Evolutionary conservation across 805 yeast species (phyloP), one percentile per base, ranked within the genome.

Genomic region (Yarrowia osloensis): DNA sequence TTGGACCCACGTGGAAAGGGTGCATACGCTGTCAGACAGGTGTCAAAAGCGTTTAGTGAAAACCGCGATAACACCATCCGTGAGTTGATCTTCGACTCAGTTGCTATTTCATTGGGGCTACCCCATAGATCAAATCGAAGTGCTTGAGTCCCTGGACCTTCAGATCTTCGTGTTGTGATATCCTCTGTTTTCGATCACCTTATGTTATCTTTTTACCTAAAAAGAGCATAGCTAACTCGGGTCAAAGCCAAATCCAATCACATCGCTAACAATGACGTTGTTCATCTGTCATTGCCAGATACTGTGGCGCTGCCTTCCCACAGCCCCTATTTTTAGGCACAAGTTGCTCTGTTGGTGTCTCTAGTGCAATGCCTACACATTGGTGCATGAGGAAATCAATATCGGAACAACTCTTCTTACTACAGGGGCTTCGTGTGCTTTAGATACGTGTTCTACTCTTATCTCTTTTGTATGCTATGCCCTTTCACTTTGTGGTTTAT

Each of bases 331-430:
- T 21, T 31, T 12, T 12, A 19, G 55, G 4, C 55, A 21, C 39
- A 19, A 29, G 9, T 49, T 29, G 55, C 26, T 49, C 55, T 8
- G 19, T 49, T 17, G 7, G 33, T 24, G 2, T 12, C 11, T 6
- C 29, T 24, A 13, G 5, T 24, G 9, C 4, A 17, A 22, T 4
- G 29, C 2, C 3, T 24, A 24, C 39, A n/a, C 22, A 28, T n/a
- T 19, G 2, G 26, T 49, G 55, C 55, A 49, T 49, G 54, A 49
- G 11, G 21, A 49, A 47, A 49, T 19, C 39, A 49, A 49, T 49
- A 5, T 49, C 55, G 55, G 39, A 31, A 29, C 37, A 49, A 49
- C 55, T 49, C 37, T 29, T 19, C 21, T 17, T 17, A 11, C 13
- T n/a, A n/a, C n/a, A n/a, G n/a, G n/a, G n/a, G n/a, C n/a, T n/a